Evolutionary conservation across 495 filamentous ascomycete species (phyloP).

Genomic region (Daldinia grandis): DNA sequence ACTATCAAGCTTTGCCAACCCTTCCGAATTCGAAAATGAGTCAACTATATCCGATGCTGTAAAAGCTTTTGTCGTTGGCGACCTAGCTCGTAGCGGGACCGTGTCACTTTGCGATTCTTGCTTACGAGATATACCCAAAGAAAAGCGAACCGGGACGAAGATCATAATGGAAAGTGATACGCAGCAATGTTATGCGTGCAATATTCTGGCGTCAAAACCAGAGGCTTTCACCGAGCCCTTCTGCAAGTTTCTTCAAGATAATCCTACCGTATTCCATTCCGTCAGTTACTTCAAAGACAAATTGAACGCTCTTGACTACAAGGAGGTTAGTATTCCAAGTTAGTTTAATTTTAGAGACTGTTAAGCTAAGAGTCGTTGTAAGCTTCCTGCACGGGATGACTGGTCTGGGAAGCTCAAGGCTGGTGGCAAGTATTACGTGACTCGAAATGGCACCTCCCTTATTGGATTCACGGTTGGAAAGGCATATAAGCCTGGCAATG

Average conservation of each 20-base stretch:
- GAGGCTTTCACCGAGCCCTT: conserved; percentile 84
- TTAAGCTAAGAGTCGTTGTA: conserved; percentile 24
- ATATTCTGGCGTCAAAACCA: conserved; percentile 53
- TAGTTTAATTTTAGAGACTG: background rate
- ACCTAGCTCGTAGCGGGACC: conserved; percentile 29
- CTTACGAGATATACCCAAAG: conserved; percentile 32
- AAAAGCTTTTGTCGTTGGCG: conserved; percentile 41
- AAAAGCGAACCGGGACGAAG: conserved; percentile 16
- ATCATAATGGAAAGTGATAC: conserved; percentile 20
- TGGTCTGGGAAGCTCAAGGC: conserved; percentile 79
- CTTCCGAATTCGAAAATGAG: conserved; percentile 41
- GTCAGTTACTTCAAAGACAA: conserved; percentile 77
- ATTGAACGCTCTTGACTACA: conserved; percentile 75
- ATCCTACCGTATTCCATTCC: conserved; percentile 93
- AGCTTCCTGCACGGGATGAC: conserved; percentile 78
- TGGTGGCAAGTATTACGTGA: conserved; percentile 88
- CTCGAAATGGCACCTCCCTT: conserved; percentile 84
- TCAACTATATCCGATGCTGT: conserved; percentile 34
- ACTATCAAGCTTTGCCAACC: conserved; percentile 45
- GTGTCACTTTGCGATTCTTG: conserved; percentile 36
- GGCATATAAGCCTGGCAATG: conserved; percentile 85
- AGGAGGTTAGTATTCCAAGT: conserved; percentile 54
- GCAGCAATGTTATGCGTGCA: conserved; percentile 32
- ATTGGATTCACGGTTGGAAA: conserved; percentile 89
- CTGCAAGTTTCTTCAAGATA: conserved; percentile 84